These are phyloP conservation scores for Penicillium chermesinum DNA, from an alignment of 495 filamentous ascomycete genomes.

Conservation along the genomic window DNA sequence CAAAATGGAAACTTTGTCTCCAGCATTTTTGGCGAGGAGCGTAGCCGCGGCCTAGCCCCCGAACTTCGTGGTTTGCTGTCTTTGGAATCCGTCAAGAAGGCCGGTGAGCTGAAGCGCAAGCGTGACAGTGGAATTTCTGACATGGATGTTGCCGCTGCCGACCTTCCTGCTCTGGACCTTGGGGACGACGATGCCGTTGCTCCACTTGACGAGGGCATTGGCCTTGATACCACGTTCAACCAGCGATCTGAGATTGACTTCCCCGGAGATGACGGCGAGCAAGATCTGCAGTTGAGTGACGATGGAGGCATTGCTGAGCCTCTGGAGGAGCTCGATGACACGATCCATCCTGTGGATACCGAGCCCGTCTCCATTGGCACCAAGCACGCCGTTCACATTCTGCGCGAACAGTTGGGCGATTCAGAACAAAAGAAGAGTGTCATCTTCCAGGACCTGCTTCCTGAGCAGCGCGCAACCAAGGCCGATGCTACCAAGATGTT, in stretches of 20 bases:
- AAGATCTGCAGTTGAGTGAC: conserved; percentile 42
- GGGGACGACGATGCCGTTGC: conserved; percentile 54
- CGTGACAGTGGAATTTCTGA: conserved; percentile 83
- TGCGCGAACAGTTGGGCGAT: conserved; percentile 80
- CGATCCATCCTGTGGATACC: conserved; percentile 71
- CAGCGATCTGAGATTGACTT: conserved; percentile 54
- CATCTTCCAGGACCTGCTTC: conserved; percentile 87
- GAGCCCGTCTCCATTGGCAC: conserved; percentile 84
- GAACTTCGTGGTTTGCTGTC: conserved; percentile 83
- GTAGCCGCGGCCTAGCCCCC: conserved; percentile 77
- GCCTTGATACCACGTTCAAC: conserved; percentile 48
- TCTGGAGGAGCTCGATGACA: conserved; percentile 68
- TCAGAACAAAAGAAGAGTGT: conserved; percentile 70
- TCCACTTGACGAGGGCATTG: conserved; percentile 45
- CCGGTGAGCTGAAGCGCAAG: conserved; percentile 87
- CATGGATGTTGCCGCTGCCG: conserved; percentile 60
- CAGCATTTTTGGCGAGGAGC: conserved; percentile 65
- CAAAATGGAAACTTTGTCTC: conserved; percentile 84
- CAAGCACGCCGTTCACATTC: conserved; percentile 90
- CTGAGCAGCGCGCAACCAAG: conserved; percentile 68
- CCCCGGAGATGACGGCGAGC: conserved; percentile 53
- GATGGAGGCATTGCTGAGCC: conserved; percentile 46
- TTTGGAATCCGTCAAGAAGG: conserved; percentile 68
- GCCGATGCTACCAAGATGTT: conserved; percentile 98
- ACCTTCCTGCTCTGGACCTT: conserved; percentile 66